Percentiles rank a stretch among this genome's conserved stretches.
These are phyloP conservation scores for Meredithiella fracta DNA, from an alignment of 2,329 filamentous ascomycete species.

Conservation along the genomic window DNA sequence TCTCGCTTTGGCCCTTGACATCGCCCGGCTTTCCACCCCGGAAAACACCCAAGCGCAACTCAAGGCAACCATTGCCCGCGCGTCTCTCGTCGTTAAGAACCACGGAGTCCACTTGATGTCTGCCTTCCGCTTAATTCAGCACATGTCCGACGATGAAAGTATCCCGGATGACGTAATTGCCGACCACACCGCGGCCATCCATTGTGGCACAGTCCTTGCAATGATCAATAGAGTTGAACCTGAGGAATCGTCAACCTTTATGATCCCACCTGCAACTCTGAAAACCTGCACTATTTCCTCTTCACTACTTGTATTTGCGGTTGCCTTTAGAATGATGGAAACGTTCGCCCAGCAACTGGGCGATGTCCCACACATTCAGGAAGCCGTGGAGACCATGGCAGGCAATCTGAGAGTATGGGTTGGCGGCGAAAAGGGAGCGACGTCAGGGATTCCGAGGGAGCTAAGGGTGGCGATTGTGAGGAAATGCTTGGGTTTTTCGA, in stretches of 20 bases:
- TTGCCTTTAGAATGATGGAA: constrained; percentile 42
- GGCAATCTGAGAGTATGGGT: constrained; percentile 45
- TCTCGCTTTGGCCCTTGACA: constrained; percentile 36
- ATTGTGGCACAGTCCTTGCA: constrained; percentile 44
- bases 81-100: constrained; percentile 37
- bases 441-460: constrained; percentile 33
- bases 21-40: constrained; percentile 60
- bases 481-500: constrained; percentile 38
- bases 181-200: constrained; percentile 35
- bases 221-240: constrained; percentile 32
- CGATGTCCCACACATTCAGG: constrained; percentile 30
- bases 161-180: constrained; percentile 8
- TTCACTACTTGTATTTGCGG: constrained; percentile 43
- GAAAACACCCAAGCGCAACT: constrained; percentile 56
- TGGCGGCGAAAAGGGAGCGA: constrained; percentile 34
- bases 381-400: constrained; percentile 38
- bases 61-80: constrained; percentile 42
- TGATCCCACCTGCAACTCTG: constrained; percentile 14
- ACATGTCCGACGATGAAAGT: constrained; percentile 26
- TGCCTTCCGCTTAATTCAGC: constrained; percentile 24
- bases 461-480: constrained; percentile 39
- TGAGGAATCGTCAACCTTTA: constrained; percentile 20
- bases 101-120: constrained; percentile 40
- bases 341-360: constrained; percentile 30
- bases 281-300: constrained; percentile 24